A percentile compares a stretch with the other conserved stretches of the same genome.
Conservation (phyloP, 192 early-diverging fungal species). For the Phycomyces nitens region DNA sequence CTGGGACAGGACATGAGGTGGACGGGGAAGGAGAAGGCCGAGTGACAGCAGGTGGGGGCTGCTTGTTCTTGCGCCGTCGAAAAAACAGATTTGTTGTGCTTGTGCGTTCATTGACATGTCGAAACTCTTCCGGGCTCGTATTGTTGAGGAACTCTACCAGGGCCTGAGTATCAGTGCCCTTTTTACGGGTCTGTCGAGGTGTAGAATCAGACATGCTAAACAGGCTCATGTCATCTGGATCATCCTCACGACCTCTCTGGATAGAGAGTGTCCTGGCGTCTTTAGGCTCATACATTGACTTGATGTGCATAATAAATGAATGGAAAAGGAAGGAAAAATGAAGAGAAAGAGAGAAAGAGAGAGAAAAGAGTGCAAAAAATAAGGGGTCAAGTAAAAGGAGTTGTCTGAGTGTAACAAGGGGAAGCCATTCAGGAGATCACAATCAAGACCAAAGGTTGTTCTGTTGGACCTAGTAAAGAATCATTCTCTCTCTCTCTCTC, state of each 20-base stretch:
- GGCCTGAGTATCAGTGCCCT: slow-evolving; percentile 26
- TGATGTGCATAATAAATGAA: neutral
- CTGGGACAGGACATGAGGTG: neutral
- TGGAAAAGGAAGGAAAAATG: slow-evolving; percentile 4
- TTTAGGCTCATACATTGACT: neutral
- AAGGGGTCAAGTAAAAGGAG: slow-evolving; percentile 1
- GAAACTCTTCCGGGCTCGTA: slow-evolving; percentile 40
- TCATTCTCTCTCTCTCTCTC: no score
- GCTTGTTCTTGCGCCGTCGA: neutral
- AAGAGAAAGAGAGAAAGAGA: slow-evolving; percentile 9
- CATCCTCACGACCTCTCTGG: neutral
- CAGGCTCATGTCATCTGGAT: neutral
- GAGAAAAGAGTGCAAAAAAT: neutral
- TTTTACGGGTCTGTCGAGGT: neutral
- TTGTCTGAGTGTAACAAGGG: neutral
- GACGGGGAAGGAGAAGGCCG: neutral
- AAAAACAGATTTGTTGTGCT: neutral
- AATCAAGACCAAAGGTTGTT: neutral
- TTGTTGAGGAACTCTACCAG: slow-evolving; percentile 36
- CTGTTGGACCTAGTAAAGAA: no score
- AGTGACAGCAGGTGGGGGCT: neutral
- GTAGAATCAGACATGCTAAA: neutral
- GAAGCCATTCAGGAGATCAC: slow-evolving; percentile 1
- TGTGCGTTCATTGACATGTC: neutral
- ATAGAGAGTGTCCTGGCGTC: neutral